A percentile compares a stretch with the other conserved stretches of the same genome.
These are phyloP conservation scores for Fusarium begoniae DNA, from an alignment of 2,329 filamentous ascomycete genomes.

Conservation along the genomic window DNA sequence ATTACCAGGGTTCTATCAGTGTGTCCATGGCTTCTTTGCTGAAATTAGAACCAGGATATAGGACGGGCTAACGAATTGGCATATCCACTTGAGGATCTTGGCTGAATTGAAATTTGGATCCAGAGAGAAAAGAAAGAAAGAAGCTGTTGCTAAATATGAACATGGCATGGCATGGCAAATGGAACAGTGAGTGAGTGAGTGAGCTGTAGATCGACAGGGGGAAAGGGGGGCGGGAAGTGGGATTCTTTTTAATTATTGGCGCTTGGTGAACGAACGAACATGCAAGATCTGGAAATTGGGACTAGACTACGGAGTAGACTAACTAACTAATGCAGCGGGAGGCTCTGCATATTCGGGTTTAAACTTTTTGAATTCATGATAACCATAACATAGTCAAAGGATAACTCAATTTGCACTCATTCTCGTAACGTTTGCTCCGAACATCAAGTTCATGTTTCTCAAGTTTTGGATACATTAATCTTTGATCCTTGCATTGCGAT, in stretches of 20 bases:
- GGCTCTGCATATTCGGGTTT: not conserved
- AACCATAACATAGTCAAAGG: not conserved
- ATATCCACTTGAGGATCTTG: slow-evolving; percentile 1
- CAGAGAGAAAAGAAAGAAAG: not conserved
- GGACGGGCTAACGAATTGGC: slow-evolving; percentile 4
- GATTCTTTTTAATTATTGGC: not conserved
- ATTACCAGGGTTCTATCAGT: not conserved
- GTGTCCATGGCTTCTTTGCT: not conserved
- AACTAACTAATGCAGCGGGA: not conserved
- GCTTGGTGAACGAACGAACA: not conserved
- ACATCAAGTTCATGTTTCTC: not conserved
- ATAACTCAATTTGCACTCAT: not conserved
- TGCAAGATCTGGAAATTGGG: slow-evolving; percentile 11
- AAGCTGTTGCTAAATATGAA: slow-evolving; percentile 28
- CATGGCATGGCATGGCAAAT: not conserved
- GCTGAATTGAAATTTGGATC: not conserved
- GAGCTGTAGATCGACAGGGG: slow-evolving; percentile 17
- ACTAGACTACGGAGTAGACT: not conserved
- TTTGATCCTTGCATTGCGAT: slow-evolving; percentile 6
- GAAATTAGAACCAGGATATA: slow-evolving; percentile 11
- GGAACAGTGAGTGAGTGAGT: slow-evolving; percentile 9
- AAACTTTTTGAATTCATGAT: not conserved
- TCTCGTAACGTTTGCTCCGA: not conserved
- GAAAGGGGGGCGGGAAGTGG: not conserved
- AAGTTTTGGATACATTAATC: slow-evolving; percentile 1